phyloP scores from a whole-genome alignment of 306 rosid species.

The Malus orientalis region DNA sequence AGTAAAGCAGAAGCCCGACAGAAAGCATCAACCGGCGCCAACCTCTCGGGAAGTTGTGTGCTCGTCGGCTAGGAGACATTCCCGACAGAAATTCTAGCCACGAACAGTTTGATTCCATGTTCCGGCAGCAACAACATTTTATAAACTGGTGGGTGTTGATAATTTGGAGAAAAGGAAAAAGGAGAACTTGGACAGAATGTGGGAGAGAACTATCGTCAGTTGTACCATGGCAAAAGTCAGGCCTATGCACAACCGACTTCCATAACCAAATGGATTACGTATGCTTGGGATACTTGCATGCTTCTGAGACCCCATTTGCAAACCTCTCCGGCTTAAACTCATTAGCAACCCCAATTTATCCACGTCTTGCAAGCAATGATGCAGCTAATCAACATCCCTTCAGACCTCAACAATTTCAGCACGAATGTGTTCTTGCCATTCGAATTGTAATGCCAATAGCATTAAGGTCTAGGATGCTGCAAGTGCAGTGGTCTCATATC shows the following conservation, averaged over 20 bases:
- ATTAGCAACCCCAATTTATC: constrained; percentile 1
- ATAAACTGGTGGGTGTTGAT: background rate
- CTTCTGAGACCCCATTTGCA: background rate
- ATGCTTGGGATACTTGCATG: constrained; percentile 10
- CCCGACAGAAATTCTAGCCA: too few species aligned
- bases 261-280: constrained; percentile 3
- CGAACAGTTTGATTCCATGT: background rate
- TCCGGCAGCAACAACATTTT: background rate
- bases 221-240: constrained; percentile 6
- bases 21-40: too few species aligned
- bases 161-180: constrained; percentile 4
- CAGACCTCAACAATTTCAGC: background rate
- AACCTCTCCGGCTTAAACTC: constrained; percentile 16
- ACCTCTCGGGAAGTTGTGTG: too few species aligned
- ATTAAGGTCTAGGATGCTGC: constrained; percentile 9
- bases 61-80: too few species aligned
- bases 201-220: constrained; percentile 3
- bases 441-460: constrained; percentile 8
- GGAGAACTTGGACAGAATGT: background rate
- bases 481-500: constrained; percentile 17
- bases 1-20: too few species aligned
- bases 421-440: constrained; percentile 16
- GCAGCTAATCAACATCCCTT: constrained; percentile 2
- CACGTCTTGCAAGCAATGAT: constrained; percentile 11
- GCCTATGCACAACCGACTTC: constrained; percentile 5